Evolutionary conservation across 2,329 filamentous ascomycete genomes (phyloP).

Genomic region (Fusarium circinatum): DNA sequence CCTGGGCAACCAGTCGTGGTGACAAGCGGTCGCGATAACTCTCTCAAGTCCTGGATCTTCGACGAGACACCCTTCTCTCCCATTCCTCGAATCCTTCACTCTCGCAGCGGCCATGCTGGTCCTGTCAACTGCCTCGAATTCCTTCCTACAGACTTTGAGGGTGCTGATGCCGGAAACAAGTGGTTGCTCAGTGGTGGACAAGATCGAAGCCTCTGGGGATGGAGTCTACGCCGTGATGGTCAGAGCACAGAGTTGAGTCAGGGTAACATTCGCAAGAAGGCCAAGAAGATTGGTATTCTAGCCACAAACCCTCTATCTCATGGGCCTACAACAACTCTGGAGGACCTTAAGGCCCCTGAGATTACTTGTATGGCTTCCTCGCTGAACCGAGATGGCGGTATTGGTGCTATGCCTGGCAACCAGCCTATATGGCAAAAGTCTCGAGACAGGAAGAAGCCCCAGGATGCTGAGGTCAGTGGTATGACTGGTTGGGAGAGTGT

Average conservation of each 20-base stretch:
- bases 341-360: constrained; percentile 86
- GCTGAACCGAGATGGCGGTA: constrained; percentile 92
- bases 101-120: constrained; percentile 87
- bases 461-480: constrained; percentile 76
- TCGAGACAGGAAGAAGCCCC: constrained; percentile 68
- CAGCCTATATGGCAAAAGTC: constrained; percentile 86
- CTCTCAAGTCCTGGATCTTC: constrained; percentile 95
- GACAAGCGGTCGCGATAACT: constrained; percentile 92
- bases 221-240: constrained; percentile 92
- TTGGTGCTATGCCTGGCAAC: constrained; percentile 82
- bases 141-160: constrained; percentile 88
- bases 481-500: constrained; percentile 97
- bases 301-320: constrained; percentile 65
- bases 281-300: constrained; percentile 85
- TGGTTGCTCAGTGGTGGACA: constrained; percentile 91
- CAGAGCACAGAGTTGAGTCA: constrained; percentile 95
- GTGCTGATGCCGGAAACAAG: constrained; percentile 87
- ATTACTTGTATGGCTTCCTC: constrained; percentile 93
- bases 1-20: constrained; percentile 88
- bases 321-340: constrained; percentile 72
- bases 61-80: constrained; percentile 91
- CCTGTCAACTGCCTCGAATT: constrained; percentile 86
- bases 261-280: constrained; percentile 86
- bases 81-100: constrained; percentile 85
- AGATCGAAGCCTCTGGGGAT: constrained; percentile 94